phyloP scores from a whole-genome alignment of 495 filamentous ascomycete genomes.

The Eremomyces bilateralis region DNA sequence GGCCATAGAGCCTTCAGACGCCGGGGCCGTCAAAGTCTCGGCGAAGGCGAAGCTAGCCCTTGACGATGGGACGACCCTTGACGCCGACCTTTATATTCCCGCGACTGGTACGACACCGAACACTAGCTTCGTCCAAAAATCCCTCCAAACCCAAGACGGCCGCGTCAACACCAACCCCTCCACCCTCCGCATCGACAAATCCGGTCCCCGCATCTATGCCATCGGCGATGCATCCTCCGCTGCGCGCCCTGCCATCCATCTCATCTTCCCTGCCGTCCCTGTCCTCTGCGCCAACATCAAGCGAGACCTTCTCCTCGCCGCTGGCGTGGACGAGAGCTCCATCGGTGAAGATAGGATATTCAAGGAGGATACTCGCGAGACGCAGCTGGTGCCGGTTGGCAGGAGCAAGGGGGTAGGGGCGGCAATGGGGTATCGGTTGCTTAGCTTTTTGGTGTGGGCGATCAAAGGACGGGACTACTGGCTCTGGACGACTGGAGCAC shows the following conservation, averaged over 20 bases:
- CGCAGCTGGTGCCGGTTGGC: slow-evolving; percentile 32
- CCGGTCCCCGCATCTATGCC: slow-evolving; percentile 26
- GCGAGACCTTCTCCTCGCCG: slow-evolving; percentile 15
- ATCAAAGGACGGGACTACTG: slow-evolving; percentile 37
- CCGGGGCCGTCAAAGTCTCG: neutral
- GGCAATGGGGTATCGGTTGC: slow-evolving; percentile 28
- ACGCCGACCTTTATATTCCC: slow-evolving; percentile 28
- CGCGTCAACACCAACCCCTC: slow-evolving; percentile 22
- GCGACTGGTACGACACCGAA: slow-evolving; percentile 27
- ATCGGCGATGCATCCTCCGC: slow-evolving; percentile 22
- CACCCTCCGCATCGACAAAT: slow-evolving; percentile 26
- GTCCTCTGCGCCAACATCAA: slow-evolving; percentile 25
- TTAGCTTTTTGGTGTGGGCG: slow-evolving; percentile 33
- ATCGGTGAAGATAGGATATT: slow-evolving; percentile 12
- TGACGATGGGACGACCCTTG: slow-evolving; percentile 10
- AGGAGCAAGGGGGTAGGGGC: slow-evolving; percentile 31
- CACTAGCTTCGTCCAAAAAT: slow-evolving; percentile 19
- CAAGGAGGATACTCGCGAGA: slow-evolving; percentile 13
- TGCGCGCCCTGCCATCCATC: slow-evolving; percentile 9
- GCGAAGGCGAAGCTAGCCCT: slow-evolving; percentile 11
- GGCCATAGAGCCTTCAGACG: slow-evolving; percentile 2
- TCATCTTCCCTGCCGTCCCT: slow-evolving; percentile 17
- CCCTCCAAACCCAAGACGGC: slow-evolving; percentile 18
- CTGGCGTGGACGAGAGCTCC: neutral
- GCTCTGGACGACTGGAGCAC: slow-evolving; percentile 2